Evolutionary conservation across 768 basidiomycete genomes (phyloP), one percentile per base, ranked within the genome.

Genomic region (Mycena galopus): DNA sequence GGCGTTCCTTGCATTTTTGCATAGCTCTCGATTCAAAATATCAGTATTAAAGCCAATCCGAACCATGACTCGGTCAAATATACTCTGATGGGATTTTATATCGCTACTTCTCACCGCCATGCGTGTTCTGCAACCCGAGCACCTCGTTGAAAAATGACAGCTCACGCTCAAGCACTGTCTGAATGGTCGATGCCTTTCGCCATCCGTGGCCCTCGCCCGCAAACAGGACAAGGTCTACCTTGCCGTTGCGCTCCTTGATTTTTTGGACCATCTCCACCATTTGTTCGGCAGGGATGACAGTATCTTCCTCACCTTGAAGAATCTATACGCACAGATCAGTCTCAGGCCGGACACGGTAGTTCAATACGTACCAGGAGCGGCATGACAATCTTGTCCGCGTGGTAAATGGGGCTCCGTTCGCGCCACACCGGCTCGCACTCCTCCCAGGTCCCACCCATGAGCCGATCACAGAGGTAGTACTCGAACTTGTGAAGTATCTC

Each of bases 401-500:
- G 84, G 64, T 84, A 80, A 33, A 90, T 77, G 0, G 91, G 89
- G 16, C 89, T 89, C 10, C 91, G 83, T 51, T 85, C 84, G 14
- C 79, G 76, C 77, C 89, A 91, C 50, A 88, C 84, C 17, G 86
- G 77, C 1, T 86, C 86, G 17, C 87, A 75, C 66, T 88, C 82
- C 33, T 83, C 79, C 3, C 79, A 78, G 0, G 86, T 85, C 2
- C 91, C 91, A 0, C 91, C 90, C 33, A 90, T 72, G 42, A 91
- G 78, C 74, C 85, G 84, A 74, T 82, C 81, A 64, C 86, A 79
- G 71, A 88, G 87, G 67, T 77, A 77, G 59, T 82, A 81, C 78
- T 88, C 86, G 57, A 87, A 89, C 78, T 89, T 92, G 81, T 92
- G 90, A 51, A 89, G 88, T 58, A 87, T 85, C 37, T 84, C 79